These are phyloP conservation scores for Linum trigynum DNA, from an alignment of 345 rosid species.

Conservation along the genomic window DNA sequence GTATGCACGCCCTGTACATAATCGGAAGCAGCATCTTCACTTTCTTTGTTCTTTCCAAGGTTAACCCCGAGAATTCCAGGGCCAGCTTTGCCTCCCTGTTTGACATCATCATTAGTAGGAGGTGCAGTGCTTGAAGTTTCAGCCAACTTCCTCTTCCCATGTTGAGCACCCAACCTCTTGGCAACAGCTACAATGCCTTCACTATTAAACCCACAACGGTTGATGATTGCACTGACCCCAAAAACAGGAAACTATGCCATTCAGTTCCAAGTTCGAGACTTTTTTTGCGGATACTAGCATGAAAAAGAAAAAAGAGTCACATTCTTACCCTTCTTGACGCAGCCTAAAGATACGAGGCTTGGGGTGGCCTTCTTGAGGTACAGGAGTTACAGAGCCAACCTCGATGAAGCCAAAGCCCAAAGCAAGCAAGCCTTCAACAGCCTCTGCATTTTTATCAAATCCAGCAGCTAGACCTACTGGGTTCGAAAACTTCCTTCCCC, in stretches of 20 bases:
- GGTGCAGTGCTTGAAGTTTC: constrained; percentile 68
- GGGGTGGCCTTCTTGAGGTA: constrained; percentile 91
- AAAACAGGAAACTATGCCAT: constrained; percentile 8
- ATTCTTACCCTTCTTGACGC: constrained; percentile 63
- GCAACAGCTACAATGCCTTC: constrained; percentile 97
- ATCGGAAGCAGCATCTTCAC: constrained; percentile 89
- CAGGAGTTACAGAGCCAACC: constrained; percentile 95
- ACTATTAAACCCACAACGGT: constrained; percentile 92
- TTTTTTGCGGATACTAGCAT: background rate
- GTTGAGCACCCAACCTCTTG: constrained; percentile 91
- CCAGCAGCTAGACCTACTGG: constrained; percentile 99
- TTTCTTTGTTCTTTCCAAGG: constrained; percentile 94
- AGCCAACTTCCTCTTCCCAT: constrained; percentile 87
- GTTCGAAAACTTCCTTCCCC: constrained; percentile 95
- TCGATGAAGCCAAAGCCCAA: constrained; percentile 95
- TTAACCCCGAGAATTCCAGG: constrained; percentile 98
- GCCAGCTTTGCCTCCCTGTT: constrained; percentile 94
- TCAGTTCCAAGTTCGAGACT: background rate
- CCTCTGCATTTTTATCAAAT: constrained; percentile 96
- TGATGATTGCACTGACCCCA: constrained; percentile 75
- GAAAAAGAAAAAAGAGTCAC: background rate
- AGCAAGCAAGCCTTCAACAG: constrained; percentile 82
- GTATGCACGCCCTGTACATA: constrained; percentile 98
- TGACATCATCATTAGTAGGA: constrained; percentile 39
- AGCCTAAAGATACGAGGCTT: constrained; percentile 91